phyloP scores from a whole-genome alignment of 2,329 filamentous ascomycete species.

The Verticillium klebahnii region DNA sequence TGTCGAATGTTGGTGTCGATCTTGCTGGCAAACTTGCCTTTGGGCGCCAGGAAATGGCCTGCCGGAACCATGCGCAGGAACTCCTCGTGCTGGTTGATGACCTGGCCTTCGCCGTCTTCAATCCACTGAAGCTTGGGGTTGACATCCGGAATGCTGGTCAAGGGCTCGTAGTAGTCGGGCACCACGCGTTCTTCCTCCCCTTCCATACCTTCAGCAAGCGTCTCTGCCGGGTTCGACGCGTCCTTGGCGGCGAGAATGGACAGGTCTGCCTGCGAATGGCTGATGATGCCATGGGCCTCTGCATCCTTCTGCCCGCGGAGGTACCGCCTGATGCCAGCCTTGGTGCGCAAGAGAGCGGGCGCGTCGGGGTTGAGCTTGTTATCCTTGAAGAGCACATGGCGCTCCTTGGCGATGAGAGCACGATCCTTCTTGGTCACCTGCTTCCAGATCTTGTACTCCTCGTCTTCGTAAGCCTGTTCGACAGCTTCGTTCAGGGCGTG shows the following conservation, averaged over 20 bases:
- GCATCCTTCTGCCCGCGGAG: slow-evolving; percentile 72
- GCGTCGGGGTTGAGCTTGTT: slow-evolving; percentile 83
- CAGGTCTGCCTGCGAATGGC: slow-evolving; percentile 33
- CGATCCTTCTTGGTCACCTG: slow-evolving; percentile 97
- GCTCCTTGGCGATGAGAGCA: slow-evolving; percentile 78
- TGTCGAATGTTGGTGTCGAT: slow-evolving; percentile 90
- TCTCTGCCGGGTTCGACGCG: slow-evolving; percentile 55
- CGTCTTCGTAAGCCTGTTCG: slow-evolving; percentile 80
- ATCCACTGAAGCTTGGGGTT: slow-evolving; percentile 76
- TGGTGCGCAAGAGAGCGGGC: slow-evolving; percentile 78
- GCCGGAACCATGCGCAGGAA: slow-evolving; percentile 73
- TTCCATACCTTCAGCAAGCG: slow-evolving; percentile 91
- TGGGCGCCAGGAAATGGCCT: slow-evolving; percentile 70
- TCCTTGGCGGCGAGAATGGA: slow-evolving; percentile 45
- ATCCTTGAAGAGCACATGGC: slow-evolving; percentile 79
- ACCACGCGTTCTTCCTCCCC: slow-evolving; percentile 78
- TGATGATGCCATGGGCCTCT: slow-evolving; percentile 41
- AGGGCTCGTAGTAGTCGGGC: slow-evolving; percentile 90
- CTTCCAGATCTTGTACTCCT: slow-evolving; percentile 98
- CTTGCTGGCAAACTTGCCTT: slow-evolving; percentile 68
- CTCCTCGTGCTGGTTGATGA: slow-evolving; percentile 83
- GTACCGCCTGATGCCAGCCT: slow-evolving; percentile 86
- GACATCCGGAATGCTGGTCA: slow-evolving; percentile 83
- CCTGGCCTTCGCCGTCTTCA: slow-evolving; percentile 82
- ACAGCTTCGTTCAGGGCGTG: slow-evolving; percentile 61